Evolutionary conservation across 78 protist species (phyloP).

Genomic region (Chrysochromulina tobinii): DNA sequence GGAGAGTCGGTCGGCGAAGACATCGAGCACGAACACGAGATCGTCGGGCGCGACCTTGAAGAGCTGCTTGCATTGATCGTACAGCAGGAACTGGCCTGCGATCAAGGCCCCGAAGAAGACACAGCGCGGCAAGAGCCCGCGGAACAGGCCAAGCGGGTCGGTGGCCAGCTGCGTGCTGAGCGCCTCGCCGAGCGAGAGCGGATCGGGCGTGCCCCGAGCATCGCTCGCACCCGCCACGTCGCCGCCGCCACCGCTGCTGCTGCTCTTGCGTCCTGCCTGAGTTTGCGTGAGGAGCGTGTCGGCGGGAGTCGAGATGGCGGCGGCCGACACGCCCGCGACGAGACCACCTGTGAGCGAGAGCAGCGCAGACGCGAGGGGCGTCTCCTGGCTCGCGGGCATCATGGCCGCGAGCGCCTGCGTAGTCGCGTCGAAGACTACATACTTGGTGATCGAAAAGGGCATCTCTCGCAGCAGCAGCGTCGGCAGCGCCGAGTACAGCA

Average conservation of each 20-base stretch:
- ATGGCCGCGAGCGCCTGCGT: background rate
- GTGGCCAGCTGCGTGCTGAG: too few species aligned
- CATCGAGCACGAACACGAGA: background rate
- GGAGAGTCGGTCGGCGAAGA: constrained; percentile 9
- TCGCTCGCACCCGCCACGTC: too few species aligned
- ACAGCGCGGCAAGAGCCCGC: background rate
- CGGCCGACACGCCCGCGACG: background rate
- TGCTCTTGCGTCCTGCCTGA: too few species aligned
- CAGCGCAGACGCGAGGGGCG: background rate
- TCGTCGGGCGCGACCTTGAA: background rate
- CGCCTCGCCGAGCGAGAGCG: too few species aligned
- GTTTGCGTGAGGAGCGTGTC: background rate
- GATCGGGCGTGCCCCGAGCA: too few species aligned
- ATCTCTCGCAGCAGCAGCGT: background rate
- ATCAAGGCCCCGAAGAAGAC: background rate
- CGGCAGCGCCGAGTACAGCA: background rate
- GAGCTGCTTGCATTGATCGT: background rate
- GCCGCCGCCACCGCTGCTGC: too few species aligned
- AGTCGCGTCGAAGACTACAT: background rate
- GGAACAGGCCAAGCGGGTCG: background rate
- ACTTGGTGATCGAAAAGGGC: background rate
- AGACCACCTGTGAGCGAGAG: background rate
- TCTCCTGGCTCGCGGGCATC: background rate
- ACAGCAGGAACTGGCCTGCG: constrained; percentile 8
- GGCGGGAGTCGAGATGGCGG: background rate